Base-by-base conservation (phyloP, 768 basidiomycete genomes). In the Dentipellis fragilis region DNA sequence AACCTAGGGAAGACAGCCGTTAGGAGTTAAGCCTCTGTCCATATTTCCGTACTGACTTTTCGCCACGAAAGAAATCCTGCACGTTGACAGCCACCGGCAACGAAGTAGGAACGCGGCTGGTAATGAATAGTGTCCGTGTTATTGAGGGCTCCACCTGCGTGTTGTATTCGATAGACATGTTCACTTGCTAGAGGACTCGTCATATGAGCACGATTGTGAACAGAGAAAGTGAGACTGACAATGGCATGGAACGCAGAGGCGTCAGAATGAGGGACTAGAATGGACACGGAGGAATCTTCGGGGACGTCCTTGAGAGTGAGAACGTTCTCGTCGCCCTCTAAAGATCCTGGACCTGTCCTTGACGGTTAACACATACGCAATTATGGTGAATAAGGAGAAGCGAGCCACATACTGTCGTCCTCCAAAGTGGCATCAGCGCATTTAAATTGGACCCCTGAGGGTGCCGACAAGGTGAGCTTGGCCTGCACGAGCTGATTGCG, bases 81-180 rank as follows among this genome's bases (percentile, higher is more conserved):
- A 98, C 95, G 56, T 94, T 96, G 56, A 97, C 89, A 2, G 87
- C 81, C 46, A 99, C 75, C 0, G 95, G 94, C 3, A 97, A 74
- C 0, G 86, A 77, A 7, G 86, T 83, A 12, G 78, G 74, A 4
- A 94, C 73, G 2, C 75, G 68, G 56, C 80, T 77, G 11, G 79
- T 75, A 34, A 80, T 73, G 39, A 72, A 73, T 23, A 90, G 67
- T 5, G 68, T 77, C 38, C 92, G 78, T 14, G 68, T 68, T 4
- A 85, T 60, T 3, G 69, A 69, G 1, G 83, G 77, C 57, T 86
- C 79, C 1, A 71, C 60, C 6, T 63, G 64, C 0, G 89, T 88
- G 6, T 68, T 72, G 67, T 96, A 98, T 51, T 84, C 80, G 16
- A 87, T 77, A 36, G 76, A 74, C 42, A 87, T 66, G 10, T 74